Percentiles rank a stretch among this genome's conserved stretches.
phyloP scores from a whole-genome alignment of 345 rosid species.

The Microcos paniculata region DNA sequence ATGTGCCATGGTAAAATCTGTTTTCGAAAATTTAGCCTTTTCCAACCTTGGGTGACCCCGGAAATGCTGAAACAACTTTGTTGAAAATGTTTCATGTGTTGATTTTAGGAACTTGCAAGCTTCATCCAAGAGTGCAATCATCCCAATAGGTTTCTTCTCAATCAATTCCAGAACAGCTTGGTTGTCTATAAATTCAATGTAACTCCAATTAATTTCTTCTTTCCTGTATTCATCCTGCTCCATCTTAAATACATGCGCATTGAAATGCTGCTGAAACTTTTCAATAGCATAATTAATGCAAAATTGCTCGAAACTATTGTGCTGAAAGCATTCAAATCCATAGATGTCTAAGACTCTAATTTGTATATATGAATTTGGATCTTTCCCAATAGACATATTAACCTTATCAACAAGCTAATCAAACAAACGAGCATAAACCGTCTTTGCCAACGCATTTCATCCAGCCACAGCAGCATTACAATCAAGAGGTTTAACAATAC shows the following conservation, averaged over 20 bases:
- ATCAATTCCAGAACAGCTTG: constrained; percentile 96
- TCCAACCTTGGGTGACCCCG: constrained; percentile 69
- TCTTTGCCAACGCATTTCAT: constrained; percentile 93
- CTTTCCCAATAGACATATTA: constrained; percentile 92
- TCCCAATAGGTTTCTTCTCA: constrained; percentile 99
- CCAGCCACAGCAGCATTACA: no score
- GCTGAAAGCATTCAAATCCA: constrained; percentile 92
- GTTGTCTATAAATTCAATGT: constrained; percentile 96
- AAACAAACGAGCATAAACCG: constrained; percentile 85
- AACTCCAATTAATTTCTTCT: no score
- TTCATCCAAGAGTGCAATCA: constrained; percentile 94
- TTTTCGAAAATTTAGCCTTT: constrained; percentile 87
- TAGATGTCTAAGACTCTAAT: constrained; percentile 93
- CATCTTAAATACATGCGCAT: no score
- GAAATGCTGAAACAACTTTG: constrained; percentile 80
- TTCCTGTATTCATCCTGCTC: no score
- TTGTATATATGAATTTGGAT: no score
- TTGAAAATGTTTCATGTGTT: no score
- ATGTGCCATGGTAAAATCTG: constrained; percentile 85
- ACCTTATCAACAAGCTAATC: constrained; percentile 98
- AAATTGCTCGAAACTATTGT: no score
- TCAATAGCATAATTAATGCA: no score
- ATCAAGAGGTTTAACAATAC: no score
- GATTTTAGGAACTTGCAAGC: constrained; percentile 99
- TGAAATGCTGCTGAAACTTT: no score